These are phyloP conservation scores for Pterula multifida DNA, from an alignment of 1,284 basidiomycete genomes.

Conservation along the genomic window DNA sequence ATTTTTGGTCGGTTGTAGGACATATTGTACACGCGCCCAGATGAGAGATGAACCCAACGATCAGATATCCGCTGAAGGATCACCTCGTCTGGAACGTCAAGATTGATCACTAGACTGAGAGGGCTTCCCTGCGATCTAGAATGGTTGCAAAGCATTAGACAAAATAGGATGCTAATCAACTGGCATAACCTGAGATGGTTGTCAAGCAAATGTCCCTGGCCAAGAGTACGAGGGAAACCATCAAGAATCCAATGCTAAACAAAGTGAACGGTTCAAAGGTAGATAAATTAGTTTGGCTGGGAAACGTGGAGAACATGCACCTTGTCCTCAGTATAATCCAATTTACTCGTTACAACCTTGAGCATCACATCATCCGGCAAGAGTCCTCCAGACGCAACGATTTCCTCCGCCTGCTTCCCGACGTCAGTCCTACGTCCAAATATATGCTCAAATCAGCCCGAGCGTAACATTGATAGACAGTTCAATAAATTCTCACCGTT, in stretches of 20 bases:
- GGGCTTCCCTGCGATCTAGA: conserved; percentile 43
- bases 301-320: conserved; percentile 22
- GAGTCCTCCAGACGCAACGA: conserved; percentile 66
- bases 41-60: conserved; percentile 89
- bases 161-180: too few species aligned
- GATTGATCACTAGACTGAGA: conserved; percentile 80
- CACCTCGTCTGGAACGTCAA: conserved; percentile 85
- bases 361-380: conserved; percentile 73
- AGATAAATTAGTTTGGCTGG: not conserved
- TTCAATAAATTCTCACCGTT: conserved; percentile 28
- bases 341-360: conserved; percentile 58
- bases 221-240: conserved; percentile 90
- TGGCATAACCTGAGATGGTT: conserved; percentile 48
- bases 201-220: conserved; percentile 82
- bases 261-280: conserved; percentile 2
- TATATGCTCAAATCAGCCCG: conserved; percentile 1
- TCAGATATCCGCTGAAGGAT: conserved; percentile 87
- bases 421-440: conserved; percentile 41
- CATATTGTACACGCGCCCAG: conserved; percentile 90
- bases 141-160: not conserved
- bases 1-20: conserved; percentile 85
- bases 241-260: conserved; percentile 85
- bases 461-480: too few species aligned
- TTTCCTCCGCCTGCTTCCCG: conserved; percentile 59
- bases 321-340: conserved; percentile 57